Percentiles rank a stretch among this genome's conserved stretches.
Conservation (phyloP, 345 rosid genomes). For the Streptanthus diversifolius region DNA sequence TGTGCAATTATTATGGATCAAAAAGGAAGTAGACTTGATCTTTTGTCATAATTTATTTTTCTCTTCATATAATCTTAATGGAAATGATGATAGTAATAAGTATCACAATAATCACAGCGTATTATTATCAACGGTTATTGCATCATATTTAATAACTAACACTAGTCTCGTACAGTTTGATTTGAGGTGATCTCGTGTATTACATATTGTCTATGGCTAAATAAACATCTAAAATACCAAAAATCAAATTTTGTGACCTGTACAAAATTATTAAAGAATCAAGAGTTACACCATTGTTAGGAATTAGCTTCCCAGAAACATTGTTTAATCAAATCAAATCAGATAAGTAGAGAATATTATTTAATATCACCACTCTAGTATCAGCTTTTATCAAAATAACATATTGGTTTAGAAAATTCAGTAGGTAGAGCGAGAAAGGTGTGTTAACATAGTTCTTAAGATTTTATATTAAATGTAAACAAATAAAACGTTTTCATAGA, state of each 20-base stretch:
- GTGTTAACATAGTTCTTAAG: background rate
- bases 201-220: background rate
- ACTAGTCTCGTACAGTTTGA: background rate
- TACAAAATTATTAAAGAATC: no score
- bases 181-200: background rate
- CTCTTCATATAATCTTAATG: slow-evolving; percentile 1
- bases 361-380: no score
- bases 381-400: no score
- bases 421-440: background rate
- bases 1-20: slow-evolving; percentile 11
- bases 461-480: background rate
- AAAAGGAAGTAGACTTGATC: background rate
- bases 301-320: no score
- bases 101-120: background rate
- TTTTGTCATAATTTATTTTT: background rate
- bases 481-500: background rate
- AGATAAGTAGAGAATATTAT: no score
- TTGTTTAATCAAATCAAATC: no score
- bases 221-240: no score
- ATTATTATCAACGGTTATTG: background rate
- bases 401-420: no score
- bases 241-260: no score
- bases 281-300: no score
- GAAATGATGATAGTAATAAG: slow-evolving; percentile 2
- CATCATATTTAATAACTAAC: background rate